Percentiles rank a stretch among this genome's conserved stretches.
Conservation (phyloP, 2,329 filamentous ascomycete genomes). For the Bipolaris oryzae region DNA sequence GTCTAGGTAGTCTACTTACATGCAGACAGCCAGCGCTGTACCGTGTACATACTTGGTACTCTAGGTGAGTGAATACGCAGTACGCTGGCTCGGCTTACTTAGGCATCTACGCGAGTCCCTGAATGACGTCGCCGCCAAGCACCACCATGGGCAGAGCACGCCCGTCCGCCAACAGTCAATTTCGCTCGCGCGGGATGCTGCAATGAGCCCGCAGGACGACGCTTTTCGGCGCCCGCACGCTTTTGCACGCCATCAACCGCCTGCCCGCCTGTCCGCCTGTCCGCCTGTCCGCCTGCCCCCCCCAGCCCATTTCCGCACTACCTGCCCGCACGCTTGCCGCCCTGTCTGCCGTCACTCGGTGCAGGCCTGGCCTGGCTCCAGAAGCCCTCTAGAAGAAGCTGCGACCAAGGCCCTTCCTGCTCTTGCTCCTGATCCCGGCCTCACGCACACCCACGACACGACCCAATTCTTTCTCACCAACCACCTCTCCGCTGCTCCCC, state of each 20-base stretch:
- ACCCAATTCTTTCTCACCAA: constrained; percentile 9
- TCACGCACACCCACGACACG: constrained; percentile 5
- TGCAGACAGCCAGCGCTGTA: no score
- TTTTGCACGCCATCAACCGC: constrained; percentile 7
- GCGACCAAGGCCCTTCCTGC: constrained; percentile 9
- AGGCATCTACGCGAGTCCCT: constrained; percentile 10
- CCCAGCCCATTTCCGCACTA: constrained; percentile 6
- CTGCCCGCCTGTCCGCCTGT: no score
- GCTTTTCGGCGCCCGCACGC: constrained; percentile 6
- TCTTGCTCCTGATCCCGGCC: constrained; percentile 14
- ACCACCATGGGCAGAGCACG: background rate
- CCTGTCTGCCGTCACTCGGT: constrained; percentile 4
- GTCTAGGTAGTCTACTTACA: no score
- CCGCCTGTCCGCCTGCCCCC: constrained; percentile 1
- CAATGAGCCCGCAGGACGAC: constrained; percentile 10
- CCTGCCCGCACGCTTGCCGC: constrained; percentile 1
- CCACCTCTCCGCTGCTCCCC: constrained; percentile 8
- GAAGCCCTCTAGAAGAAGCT: constrained; percentile 1
- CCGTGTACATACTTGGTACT: no score
- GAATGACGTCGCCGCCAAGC: constrained; percentile 18
- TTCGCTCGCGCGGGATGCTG: constrained; percentile 12
- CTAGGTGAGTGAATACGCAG: no score
- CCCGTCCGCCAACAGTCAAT: constrained; percentile 15
- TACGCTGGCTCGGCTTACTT: constrained; percentile 8
- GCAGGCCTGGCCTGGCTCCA: constrained; percentile 6